Percentiles rank a stretch among this genome's conserved stretches.
These are phyloP conservation scores for Pestalotiopsis sp. DNA, from an alignment of 2,329 filamentous ascomycete species.

Conservation along the genomic window DNA sequence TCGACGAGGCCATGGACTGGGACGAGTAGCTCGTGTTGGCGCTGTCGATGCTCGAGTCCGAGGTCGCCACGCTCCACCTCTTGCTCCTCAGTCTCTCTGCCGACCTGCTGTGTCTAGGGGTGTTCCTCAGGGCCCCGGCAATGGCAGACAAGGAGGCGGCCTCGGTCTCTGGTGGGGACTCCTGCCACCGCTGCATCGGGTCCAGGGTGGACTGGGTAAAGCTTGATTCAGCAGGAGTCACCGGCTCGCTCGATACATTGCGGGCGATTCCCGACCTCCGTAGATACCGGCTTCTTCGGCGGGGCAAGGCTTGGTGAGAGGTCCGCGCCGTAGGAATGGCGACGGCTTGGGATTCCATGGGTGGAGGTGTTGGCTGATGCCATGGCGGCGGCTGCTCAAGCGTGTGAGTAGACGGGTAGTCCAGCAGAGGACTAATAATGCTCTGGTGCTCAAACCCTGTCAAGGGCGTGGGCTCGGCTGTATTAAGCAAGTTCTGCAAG, in stretches of 20 bases:
- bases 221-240: not conserved
- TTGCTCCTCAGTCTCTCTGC: not conserved
- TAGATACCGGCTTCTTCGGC: slow-evolving; percentile 2
- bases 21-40: not conserved
- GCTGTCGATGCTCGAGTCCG: not conserved
- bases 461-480: not conserved
- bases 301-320: not conserved
- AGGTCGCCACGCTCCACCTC: not conserved
- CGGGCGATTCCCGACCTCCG: not conserved
- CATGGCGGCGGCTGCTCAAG: not conserved
- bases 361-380: not conserved
- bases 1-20: not conserved
- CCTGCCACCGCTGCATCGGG: slow-evolving; percentile 2
- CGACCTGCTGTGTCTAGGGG: not conserved
- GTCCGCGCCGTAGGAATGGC: not conserved
- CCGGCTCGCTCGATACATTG: not conserved
- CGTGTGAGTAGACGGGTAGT: not conserved
- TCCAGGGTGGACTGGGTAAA: not conserved
- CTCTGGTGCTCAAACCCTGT: not conserved
- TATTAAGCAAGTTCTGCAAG: not conserved
- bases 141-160: not conserved
- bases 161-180: slow-evolving; percentile 4
- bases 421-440: not conserved
- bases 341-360: not conserved
- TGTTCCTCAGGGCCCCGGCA: not conserved